A percentile compares a stretch with the other conserved stretches of the same genome.
Conservation (phyloP, 352 stramenopile genomes). For the Phytophthora meadii region DNA sequence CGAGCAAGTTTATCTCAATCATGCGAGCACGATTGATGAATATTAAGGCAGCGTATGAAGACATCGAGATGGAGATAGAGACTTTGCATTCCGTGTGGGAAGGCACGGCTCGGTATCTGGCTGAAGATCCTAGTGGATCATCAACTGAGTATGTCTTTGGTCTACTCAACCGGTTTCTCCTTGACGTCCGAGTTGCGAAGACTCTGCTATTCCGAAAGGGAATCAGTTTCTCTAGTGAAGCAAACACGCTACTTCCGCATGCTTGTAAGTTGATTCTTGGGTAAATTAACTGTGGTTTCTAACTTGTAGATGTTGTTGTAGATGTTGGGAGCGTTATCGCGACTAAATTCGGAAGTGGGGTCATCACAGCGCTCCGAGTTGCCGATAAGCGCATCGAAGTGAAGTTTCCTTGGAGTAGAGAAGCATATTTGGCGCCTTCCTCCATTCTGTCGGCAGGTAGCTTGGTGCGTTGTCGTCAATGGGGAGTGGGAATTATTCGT, state of each 20-base stretch:
- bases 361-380: conserved; percentile 69
- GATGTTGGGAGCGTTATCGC: conserved; percentile 72
- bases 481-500: conserved; percentile 72
- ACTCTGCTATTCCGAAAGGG: conserved; percentile 66
- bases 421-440: conserved; percentile 60
- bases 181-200: conserved; percentile 82
- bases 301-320: conserved; percentile 12
- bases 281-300: not conserved
- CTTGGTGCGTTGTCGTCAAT: conserved; percentile 54
- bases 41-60: conserved; percentile 65
- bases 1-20: conserved; percentile 62
- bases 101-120: conserved; percentile 68
- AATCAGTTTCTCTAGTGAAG: conserved; percentile 51
- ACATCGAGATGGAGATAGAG: conserved; percentile 73
- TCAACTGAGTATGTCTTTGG: conserved; percentile 79
- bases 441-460: conserved; percentile 56
- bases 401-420: conserved; percentile 71
- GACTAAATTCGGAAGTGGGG: conserved; percentile 64
- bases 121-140: conserved; percentile 58
- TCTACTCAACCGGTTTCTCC: conserved; percentile 73
- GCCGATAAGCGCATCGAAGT: conserved; percentile 67
- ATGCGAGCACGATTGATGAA: conserved; percentile 57
- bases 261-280: conserved; percentile 37
- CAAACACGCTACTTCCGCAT: conserved; percentile 40
- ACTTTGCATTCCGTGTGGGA: conserved; percentile 70